Base-by-base conservation (phyloP, 805 yeast genomes). In the Candida quercuum region DNA sequence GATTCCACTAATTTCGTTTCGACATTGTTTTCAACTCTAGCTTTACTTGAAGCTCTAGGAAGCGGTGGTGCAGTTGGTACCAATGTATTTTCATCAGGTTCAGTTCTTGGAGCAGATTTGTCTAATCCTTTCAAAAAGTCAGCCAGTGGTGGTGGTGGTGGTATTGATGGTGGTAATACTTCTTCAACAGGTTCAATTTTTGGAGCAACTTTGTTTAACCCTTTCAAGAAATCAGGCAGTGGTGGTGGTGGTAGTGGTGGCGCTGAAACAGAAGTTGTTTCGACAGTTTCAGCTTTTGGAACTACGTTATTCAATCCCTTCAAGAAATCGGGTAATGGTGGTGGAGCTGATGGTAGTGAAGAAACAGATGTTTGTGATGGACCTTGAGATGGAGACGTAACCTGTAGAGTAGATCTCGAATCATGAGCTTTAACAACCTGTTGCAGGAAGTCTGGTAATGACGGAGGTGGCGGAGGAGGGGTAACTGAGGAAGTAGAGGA, bases 381-480 rank as follows among this genome's bases (percentile, higher is more conserved):
- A 18, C 35, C 14, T 29, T 8, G 35, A 39, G 21, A 41, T n/a
- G 29, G 39, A 23, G n/a, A n/a, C n/a, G n/a, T n/a, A n/a, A n/a
- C n/a, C n/a, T n/a, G n/a, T n/a, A 30, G 39, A 19, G 37, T 29
- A 8, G 28, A 35, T 27, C 39, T 23, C 5, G 44, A 32, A 22
- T 35, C 33, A 22, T 28, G 29, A 16, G 36, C 16, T 33, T 29
- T 29, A 11, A 29, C 23, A 6, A 29, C 32, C 16, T 29, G 32
- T 29, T 30, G 28, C 27, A 38, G 19, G 18, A 40, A 32, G 5
- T 35, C 39, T 12, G 42, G 41, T 6, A 34, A 13, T 17, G 53
- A 62, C 1, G 67, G 62, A 2, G 67, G 62, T 15, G 40, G 36
- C 11, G 40, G 31, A 16, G 28, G 22, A 5, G 27, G 28, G 6